Percentiles rank a stretch among this genome's conserved stretches.
phyloP scores from a whole-genome alignment of 1,139 yeast species.

The Insectozyma bohioensis region DNA sequence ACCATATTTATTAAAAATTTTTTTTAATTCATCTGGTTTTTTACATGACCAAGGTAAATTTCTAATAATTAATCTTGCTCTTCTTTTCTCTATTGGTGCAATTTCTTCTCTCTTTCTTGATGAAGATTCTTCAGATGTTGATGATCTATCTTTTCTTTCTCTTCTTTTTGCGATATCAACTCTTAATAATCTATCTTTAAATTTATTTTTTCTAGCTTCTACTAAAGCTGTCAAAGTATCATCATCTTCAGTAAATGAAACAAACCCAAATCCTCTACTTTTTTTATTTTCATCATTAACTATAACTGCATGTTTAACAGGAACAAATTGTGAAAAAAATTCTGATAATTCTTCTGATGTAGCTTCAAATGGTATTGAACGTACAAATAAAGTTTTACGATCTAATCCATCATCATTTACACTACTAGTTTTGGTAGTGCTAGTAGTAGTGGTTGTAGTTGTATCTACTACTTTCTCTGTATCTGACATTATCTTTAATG shows the following conservation, averaged over 20 bases:
- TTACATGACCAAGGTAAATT: constrained; percentile 96
- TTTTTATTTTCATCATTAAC: constrained; percentile 75
- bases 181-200: constrained; percentile 65
- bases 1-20: constrained; percentile 75
- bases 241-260: constrained; percentile 80
- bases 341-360: constrained; percentile 79
- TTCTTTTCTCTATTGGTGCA: constrained; percentile 55
- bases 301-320: constrained; percentile 92
- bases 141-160: constrained; percentile 55
- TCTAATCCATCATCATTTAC: constrained; percentile 41
- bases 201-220: constrained; percentile 63
- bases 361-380: constrained; percentile 78
- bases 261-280: constrained; percentile 95
- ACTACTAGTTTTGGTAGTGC: constrained; percentile 2
- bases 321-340: constrained; percentile 87
- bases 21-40: constrained; percentile 68
- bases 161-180: constrained; percentile 92
- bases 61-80: constrained; percentile 82
- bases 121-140: constrained; percentile 19
- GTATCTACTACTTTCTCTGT: constrained; percentile 10
- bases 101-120: constrained; percentile 13
- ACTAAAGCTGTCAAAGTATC: constrained; percentile 79
- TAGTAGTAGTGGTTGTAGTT: constrained; percentile 3
- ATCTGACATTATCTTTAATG: too few species aligned
- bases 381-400: constrained; percentile 74